A percentile compares a stretch with the other conserved stretches of the same genome.
Evolutionary conservation across 108 stramenopile genomes (phyloP).

Genomic region (Chaetoceros tenuissimus): DNA sequence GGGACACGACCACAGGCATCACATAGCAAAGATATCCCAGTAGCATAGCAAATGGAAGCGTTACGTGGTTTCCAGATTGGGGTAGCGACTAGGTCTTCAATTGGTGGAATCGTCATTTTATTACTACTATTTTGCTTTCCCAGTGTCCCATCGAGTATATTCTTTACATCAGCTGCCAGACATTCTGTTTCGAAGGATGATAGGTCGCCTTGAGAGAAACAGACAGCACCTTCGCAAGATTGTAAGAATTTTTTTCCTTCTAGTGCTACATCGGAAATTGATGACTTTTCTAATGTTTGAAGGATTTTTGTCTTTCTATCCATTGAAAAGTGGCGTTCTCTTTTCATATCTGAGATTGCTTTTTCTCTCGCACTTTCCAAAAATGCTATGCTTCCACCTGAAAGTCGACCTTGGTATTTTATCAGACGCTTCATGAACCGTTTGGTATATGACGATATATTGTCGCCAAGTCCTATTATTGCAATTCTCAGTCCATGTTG

Average conservation of each 20-base stretch:
- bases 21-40: slow-evolving; percentile 52
- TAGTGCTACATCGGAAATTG: slow-evolving; percentile 18
- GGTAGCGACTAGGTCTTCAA: slow-evolving; percentile 45
- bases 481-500: slow-evolving; percentile 52
- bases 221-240: slow-evolving; percentile 32
- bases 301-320: slow-evolving; percentile 20
- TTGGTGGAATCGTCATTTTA: slow-evolving; percentile 24
- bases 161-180: slow-evolving; percentile 35
- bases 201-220: slow-evolving; percentile 63
- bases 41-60: slow-evolving; percentile 45
- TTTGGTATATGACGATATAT: slow-evolving; percentile 55
- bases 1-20: slow-evolving; percentile 67
- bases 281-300: slow-evolving; percentile 16
- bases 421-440: slow-evolving; percentile 56
- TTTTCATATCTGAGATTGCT: slow-evolving; percentile 26
- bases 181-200: slow-evolving; percentile 37
- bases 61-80: slow-evolving; percentile 61
- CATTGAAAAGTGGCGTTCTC: slow-evolving; percentile 26
- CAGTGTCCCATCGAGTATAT: slow-evolving; percentile 35
- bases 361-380: slow-evolving; percentile 19
- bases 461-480: slow-evolving; percentile 63
- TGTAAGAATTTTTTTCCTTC: slow-evolving; percentile 21
- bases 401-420: slow-evolving; percentile 42
- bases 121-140: no score
- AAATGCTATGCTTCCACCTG: slow-evolving; percentile 34